Percentiles rank a stretch among this genome's conserved stretches.
phyloP scores from a whole-genome alignment of 2,329 filamentous ascomycete genomes.

The Colletotrichum nymphaeae region DNA sequence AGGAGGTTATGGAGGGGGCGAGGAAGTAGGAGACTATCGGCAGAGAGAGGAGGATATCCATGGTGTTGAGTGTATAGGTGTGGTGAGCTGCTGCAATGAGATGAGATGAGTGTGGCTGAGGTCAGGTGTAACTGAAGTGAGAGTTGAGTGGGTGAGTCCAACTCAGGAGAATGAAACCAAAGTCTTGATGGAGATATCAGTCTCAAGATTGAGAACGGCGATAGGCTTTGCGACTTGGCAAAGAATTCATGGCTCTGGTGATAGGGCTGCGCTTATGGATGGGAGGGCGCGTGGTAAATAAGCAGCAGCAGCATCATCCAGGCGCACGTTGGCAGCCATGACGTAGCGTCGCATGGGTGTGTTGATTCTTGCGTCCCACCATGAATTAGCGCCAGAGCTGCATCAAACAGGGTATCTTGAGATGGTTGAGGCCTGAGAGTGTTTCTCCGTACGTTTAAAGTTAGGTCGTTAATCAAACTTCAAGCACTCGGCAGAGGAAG shows the following conservation, averaged over 20 bases:
- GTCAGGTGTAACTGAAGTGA: not conserved
- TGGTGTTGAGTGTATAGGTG: slow-evolving; percentile 39
- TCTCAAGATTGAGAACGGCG: not conserved
- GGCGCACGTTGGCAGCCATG: slow-evolving; percentile 21
- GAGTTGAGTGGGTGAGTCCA: not conserved
- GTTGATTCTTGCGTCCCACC: not conserved
- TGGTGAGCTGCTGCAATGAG: not conserved
- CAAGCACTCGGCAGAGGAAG: not conserved
- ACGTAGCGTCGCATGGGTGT: slow-evolving; percentile 20
- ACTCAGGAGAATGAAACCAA: not conserved
- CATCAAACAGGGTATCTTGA: not conserved
- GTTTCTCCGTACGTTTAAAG: no score
- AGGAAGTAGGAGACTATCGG: slow-evolving; percentile 78
- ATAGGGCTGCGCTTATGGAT: not conserved
- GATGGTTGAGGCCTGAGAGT: not conserved
- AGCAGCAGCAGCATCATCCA: not conserved
- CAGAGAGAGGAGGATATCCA: slow-evolving; percentile 78
- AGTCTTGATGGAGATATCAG: not conserved
- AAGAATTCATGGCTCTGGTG: not conserved
- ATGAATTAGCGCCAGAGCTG: slow-evolving; percentile 14
- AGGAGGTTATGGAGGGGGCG: slow-evolving; percentile 71
- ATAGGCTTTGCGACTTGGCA: not conserved
- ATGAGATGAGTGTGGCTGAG: not conserved
- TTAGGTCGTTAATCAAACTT: no score
- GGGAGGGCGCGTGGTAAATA: not conserved